Percentiles rank a stretch among this genome's conserved stretches.
These are phyloP conservation scores for Gossypium thurberi DNA, from an alignment of 345 rosid species.

Conservation along the genomic window DNA sequence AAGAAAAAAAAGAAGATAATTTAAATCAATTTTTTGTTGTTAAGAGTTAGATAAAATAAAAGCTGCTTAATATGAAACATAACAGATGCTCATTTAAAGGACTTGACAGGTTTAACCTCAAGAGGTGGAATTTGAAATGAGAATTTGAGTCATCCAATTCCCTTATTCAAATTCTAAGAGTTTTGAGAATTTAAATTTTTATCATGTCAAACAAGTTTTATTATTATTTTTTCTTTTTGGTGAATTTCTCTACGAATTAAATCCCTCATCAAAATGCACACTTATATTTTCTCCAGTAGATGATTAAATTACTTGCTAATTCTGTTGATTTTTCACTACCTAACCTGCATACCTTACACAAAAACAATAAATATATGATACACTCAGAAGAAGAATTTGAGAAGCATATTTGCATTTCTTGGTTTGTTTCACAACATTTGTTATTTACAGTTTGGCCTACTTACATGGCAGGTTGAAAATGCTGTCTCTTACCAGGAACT, in stretches of 20 bases:
- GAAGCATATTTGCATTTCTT: constrained; percentile 2
- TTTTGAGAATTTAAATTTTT: neutral
- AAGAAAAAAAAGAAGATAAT: neutral
- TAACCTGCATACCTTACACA: neutral
- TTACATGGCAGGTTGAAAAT: constrained; percentile 53
- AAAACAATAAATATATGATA: neutral
- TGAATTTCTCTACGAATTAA: neutral
- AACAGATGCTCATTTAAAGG: neutral
- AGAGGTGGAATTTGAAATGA: neutral
- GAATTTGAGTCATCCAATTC: neutral
- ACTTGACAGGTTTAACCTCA: neutral
- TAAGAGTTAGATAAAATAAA: neutral
- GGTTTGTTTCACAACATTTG: neutral
- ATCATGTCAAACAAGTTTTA: neutral
- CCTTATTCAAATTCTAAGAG: neutral
- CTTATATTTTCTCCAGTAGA: neutral
- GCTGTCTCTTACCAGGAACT: constrained; percentile 67
- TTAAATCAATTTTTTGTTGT: neutral
- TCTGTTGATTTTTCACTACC: neutral
- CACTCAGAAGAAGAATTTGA: neutral
- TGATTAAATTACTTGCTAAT: neutral
- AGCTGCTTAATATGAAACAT: neutral
- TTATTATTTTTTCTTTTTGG: neutral
- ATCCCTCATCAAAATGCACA: neutral
- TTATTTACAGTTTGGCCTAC: neutral